Evolutionary conservation across 1,284 basidiomycete genomes (phyloP), one percentile per base, ranked within the genome.

Genomic region (Blastosporella zonata): DNA sequence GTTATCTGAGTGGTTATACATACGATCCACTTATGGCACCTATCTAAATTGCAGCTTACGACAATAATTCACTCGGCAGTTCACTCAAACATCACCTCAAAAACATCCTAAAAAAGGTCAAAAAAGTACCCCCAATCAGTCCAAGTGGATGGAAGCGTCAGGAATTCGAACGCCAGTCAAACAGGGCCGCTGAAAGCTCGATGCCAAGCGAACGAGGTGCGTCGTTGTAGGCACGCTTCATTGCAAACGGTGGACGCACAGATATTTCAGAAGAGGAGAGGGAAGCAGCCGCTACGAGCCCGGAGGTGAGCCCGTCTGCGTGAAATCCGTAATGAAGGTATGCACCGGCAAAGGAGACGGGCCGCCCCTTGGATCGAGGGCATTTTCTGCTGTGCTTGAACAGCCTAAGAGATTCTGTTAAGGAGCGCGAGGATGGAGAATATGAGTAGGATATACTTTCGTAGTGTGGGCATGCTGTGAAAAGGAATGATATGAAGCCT

Each of bases 321-420:
- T 92, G 88, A 69, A 89, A 87, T 23, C 81, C 89, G 58, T 90
- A 90, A 47, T 81, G 79, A 38, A 84, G 76, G 75, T 87, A 93
- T 5, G 89, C 90, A n/a, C 88, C 87, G 1, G 82, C 85, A 61
- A 80, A 93, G n/a, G 80, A 78, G 49, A 91, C 77, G 1, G 7
- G 83, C 75, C 17, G 62, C 74, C 57, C 81, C 80, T 65, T 92
- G 89, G 43, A 91, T 87, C 18, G 59, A 60, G 22, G 58, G 55
- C 59, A 90, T 76, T 29, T 72, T 64, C 3, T 61, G 57, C 58
- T 88, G 87, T 0, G 82, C 79, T n/a, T 61, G 62, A 13, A 89
- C 72, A 20, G 81, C 75, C 74, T 79, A 55, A 2, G 41, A 3
- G 21, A n/a, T 44, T 54, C 78, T 77, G 59, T 20, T 67, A 50